Conservation (phyloP, 495 filamentous ascomycete genomes). For the Neurospora sp. region DNA sequence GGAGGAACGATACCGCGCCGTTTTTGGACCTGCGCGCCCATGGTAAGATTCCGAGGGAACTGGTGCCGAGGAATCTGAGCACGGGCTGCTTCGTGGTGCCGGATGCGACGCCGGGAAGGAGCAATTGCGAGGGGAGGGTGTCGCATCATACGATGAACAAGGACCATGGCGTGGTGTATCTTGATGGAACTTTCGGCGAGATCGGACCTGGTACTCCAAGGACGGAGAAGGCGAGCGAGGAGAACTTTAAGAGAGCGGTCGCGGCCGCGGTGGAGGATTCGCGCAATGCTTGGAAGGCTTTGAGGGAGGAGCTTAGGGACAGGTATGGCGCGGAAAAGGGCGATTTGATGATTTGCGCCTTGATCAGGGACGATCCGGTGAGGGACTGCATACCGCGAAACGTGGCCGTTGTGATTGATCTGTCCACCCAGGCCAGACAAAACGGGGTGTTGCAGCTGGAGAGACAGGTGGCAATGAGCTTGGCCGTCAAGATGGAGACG, state of each 20-base stretch:
- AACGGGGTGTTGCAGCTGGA: neutral
- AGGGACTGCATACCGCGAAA: slow-evolving; percentile 7
- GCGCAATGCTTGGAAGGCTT: slow-evolving; percentile 8
- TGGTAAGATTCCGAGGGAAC: slow-evolving; percentile 7
- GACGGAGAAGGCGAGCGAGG: neutral
- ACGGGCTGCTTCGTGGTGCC: slow-evolving; percentile 18
- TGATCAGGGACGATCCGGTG: slow-evolving; percentile 17
- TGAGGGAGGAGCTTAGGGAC: slow-evolving; percentile 7
- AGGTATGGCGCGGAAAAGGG: slow-evolving; percentile 10
- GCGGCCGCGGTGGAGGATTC: slow-evolving; percentile 10
- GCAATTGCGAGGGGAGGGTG: slow-evolving; percentile 13
- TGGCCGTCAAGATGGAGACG: neutral
- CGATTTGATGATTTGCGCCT: slow-evolving; percentile 17
- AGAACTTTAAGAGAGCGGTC: slow-evolving; percentile 15
- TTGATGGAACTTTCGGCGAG: slow-evolving; percentile 14
- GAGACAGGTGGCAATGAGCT: neutral
- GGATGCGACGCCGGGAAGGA: slow-evolving; percentile 8
- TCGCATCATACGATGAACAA: slow-evolving; percentile 16
- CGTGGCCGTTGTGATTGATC: neutral
- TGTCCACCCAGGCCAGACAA: neutral
- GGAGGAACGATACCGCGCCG: slow-evolving; percentile 10
- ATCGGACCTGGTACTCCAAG: slow-evolving; percentile 8
- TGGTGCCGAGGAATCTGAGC: slow-evolving; percentile 14
- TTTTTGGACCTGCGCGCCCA: slow-evolving; percentile 14
- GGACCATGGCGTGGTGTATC: slow-evolving; percentile 15